A percentile compares a stretch with the other conserved stretches of the same genome.
Conservation (phyloP, 192 early-diverging fungal species). For the Backusella mclennaniae region DNA sequence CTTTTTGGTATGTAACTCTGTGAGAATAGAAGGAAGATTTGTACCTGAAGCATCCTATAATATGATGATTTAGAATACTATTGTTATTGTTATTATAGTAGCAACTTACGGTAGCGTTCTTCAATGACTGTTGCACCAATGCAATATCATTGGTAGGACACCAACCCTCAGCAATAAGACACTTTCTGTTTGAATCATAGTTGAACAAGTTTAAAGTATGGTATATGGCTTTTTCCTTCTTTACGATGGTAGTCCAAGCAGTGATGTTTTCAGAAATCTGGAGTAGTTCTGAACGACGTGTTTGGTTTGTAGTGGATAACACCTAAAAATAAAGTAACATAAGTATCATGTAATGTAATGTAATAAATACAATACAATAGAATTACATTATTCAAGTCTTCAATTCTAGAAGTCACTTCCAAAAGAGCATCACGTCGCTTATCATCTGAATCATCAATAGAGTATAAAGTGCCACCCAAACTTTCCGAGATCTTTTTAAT, state of each 20-base stretch:
- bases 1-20: conserved; percentile 80
- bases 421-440: conserved; percentile 80
- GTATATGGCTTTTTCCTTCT: conserved; percentile 98
- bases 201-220: conserved; percentile 96
- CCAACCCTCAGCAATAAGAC: conserved; percentile 98
- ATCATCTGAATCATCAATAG: conserved; percentile 78
- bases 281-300: conserved; percentile 80
- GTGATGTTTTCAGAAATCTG: conserved; percentile 84
- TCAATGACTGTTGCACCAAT: conserved; percentile 81
- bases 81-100: no score
- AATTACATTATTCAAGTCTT: conserved; percentile 68
- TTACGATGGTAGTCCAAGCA: conserved; percentile 86
- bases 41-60: conserved; percentile 59
- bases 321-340: conserved; percentile 26
- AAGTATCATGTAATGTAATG: no score
- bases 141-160: conserved; percentile 86
- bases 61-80: not conserved
- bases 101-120: conserved; percentile 60
- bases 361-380: no score
- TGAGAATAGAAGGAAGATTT: conserved; percentile 83
- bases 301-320: conserved; percentile 82
- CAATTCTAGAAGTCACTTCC: conserved; percentile 82
- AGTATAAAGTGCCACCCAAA: conserved; percentile 93
- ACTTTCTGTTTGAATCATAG: conserved; percentile 90
- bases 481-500: conserved; percentile 94